phyloP scores from a whole-genome alignment of 176 grass and related monocot genomes.

The Cenchrus americanus region DNA sequence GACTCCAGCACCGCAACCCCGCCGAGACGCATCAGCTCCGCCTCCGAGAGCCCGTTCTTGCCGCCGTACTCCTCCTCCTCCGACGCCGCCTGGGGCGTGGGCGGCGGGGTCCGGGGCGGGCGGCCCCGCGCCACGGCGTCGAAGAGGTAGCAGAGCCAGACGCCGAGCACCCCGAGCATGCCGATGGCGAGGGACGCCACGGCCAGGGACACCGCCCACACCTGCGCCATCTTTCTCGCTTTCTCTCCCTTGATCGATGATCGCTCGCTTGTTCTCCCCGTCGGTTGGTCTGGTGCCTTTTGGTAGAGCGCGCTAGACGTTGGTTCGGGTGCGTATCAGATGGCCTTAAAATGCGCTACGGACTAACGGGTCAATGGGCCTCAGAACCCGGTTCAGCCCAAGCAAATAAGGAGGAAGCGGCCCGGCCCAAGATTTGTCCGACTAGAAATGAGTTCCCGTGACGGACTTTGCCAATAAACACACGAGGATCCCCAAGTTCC shows the following conservation, averaged over 20 bases:
- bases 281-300: not conserved
- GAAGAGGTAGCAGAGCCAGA: slow-evolving; percentile 62
- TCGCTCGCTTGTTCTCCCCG: not conserved
- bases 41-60: slow-evolving; percentile 55
- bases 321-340: not conserved
- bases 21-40: slow-evolving; percentile 41
- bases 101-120: slow-evolving; percentile 7
- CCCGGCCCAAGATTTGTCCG: not conserved
- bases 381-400: not conserved
- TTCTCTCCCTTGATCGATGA: not conserved
- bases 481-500: slow-evolving; percentile 4
- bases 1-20: slow-evolving; percentile 1
- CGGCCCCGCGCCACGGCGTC: slow-evolving; percentile 48
- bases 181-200: slow-evolving; percentile 54
- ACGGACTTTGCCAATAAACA: not conserved
- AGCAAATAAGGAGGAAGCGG: not conserved
- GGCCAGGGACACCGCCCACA: slow-evolving; percentile 54
- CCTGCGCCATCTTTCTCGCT: slow-evolving; percentile 42
- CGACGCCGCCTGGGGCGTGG: slow-evolving; percentile 11
- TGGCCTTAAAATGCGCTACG: not conserved
- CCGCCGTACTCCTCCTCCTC: not conserved
- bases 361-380: not conserved
- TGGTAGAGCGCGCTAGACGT: slow-evolving; percentile 30
- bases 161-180: slow-evolving; percentile 62
- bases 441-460: not conserved